Conservation (phyloP, 768 basidiomycete genomes). For the Lactarius indigo region DNA sequence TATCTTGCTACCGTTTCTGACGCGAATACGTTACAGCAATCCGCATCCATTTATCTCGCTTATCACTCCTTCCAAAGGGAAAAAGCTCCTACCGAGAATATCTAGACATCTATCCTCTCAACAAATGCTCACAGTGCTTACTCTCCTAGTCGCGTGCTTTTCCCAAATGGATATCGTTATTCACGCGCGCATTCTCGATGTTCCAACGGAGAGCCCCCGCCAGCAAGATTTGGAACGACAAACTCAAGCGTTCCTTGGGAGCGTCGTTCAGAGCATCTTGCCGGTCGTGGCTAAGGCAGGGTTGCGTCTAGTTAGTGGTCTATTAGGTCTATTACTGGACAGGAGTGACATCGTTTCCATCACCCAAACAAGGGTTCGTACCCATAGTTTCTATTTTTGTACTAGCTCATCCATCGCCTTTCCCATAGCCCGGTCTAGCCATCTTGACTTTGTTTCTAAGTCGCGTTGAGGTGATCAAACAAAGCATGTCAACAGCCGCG, state of each 20-base stretch:
- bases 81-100: constrained; percentile 84
- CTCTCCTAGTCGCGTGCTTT: constrained; percentile 92
- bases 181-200: constrained; percentile 69
- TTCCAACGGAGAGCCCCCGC: constrained; percentile 55
- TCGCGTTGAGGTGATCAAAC: constrained; percentile 89
- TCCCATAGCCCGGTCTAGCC: constrained; percentile 78
- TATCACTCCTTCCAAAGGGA: constrained; percentile 85
- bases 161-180: constrained; percentile 88
- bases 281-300: constrained; percentile 76
- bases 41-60: constrained; percentile 98
- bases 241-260: constrained; percentile 83
- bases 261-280: constrained; percentile 83
- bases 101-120: constrained; percentile 76
- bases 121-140: constrained; percentile 82
- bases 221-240: constrained; percentile 77
- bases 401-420: constrained; percentile 10
- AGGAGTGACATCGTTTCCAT: constrained; percentile 70
- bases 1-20: neutral
- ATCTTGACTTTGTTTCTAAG: constrained; percentile 88
- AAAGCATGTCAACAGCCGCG: constrained; percentile 50
- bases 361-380: constrained; percentile 74
- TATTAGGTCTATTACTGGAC: constrained; percentile 79
- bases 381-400: constrained; percentile 2
- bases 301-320: constrained; percentile 78
- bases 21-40: constrained; percentile 44